These are phyloP conservation scores for Chenopodium formosanum DNA, from an alignment of 148 eudicot genomes.

Conservation along the genomic window DNA sequence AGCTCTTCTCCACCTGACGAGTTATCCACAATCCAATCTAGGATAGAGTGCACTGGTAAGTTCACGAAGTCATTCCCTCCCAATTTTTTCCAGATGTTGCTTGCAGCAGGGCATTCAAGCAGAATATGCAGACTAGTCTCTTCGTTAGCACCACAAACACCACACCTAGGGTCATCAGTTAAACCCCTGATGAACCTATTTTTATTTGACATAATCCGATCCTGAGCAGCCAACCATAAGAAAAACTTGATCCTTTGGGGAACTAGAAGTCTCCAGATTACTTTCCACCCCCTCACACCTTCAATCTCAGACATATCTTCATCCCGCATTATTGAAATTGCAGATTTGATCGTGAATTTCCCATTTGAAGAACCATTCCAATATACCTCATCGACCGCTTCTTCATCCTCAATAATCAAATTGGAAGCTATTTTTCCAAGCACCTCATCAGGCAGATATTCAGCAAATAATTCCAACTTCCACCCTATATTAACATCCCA, in stretches of 20 bases:
- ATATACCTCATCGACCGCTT: not conserved
- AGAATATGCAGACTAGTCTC: not conserved
- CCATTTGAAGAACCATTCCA: not conserved
- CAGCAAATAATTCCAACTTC: not conserved
- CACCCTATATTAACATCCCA: not conserved
- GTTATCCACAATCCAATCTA: not conserved
- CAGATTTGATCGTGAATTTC: not conserved
- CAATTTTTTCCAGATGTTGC: not conserved
- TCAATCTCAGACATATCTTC: no score
- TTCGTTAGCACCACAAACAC: not conserved
- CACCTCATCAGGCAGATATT: not conserved
- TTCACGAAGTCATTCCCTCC: no score
- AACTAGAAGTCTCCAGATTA: not conserved
- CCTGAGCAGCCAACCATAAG: not conserved
- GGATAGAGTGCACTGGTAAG: no score
- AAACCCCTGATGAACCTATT: not conserved
- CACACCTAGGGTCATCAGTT: not conserved
- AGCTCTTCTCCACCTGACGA: not conserved
- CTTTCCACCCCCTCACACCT: not conserved
- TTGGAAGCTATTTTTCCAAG: not conserved
- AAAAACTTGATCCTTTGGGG: not conserved
- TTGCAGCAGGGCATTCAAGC: not conserved
- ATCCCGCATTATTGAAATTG: not conserved
- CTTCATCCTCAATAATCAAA: not conserved
- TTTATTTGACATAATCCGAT: not conserved